Evolutionary conservation across 768 basidiomycete genomes (phyloP), one percentile per base, ranked within the genome.

Genomic region (Tremella fuciformis): DNA sequence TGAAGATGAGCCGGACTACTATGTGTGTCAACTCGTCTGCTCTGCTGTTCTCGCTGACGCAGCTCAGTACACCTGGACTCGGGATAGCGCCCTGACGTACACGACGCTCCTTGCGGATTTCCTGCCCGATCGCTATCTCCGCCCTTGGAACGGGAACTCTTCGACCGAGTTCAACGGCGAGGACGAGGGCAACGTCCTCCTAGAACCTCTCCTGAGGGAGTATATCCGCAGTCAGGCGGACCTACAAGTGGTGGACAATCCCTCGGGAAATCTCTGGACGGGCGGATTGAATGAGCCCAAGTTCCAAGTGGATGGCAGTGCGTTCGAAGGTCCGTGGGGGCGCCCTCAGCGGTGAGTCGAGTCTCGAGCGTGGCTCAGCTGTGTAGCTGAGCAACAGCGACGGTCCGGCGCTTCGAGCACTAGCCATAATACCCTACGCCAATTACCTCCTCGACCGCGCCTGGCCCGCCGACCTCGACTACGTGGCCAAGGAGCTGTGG

Each of bases 281-380:
- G 77, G 74, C 3, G 76, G 76, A 0, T 50, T 78, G 54, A 77
- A 70, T 15, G 77, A 78, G 57, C 77, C 76, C 0, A 78, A 78
- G 58, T 78, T 62, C 39, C 16, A 74, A 15, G 73, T 73, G 3
- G 63, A 77, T 50, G 72, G 71, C 3, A 54, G 64, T 2, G 62
- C 72, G 1, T 78, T 77, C 55, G 51, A 50, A 3, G 76, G 65
- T 0, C 26, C 49, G 38, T 78, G 76, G 77, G 77, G 77, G 8
- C 41, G 77, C 59, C 77, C 77, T 4, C 77, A 78, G 48, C 53
- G 70, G 73, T 72, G 54, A 39, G 62, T 59, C 18, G 2, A 2
- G 25, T 39, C 29, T 40, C 15, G 42, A 6, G 42, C 16, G 4
- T 8, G 6, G 16, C 4, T n/a, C 42, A 46, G 22, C n/a, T 18